Conservation (phyloP, 1,139 yeast species). For the Hyphopichia buzzinii region DNA sequence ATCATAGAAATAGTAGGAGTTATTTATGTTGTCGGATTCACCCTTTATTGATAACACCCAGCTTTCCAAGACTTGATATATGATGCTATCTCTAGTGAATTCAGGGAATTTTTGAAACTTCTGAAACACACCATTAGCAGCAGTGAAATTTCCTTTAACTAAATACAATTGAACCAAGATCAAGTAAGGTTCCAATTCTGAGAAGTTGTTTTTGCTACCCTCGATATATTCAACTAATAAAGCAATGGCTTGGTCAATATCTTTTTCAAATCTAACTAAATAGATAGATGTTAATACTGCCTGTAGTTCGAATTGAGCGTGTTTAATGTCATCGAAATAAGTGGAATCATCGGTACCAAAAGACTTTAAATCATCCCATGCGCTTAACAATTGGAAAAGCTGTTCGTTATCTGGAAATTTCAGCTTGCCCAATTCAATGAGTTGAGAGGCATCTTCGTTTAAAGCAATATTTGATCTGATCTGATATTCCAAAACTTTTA, state of each 20-base stretch:
- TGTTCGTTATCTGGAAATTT: constrained; percentile 37
- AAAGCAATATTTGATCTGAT: constrained; percentile 42
- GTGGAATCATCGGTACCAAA: constrained; percentile 41
- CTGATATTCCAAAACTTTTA: constrained; percentile 42
- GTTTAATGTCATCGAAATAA: constrained; percentile 37
- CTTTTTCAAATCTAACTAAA: constrained; percentile 37
- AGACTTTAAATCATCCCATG: constrained; percentile 43
- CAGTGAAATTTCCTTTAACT: constrained; percentile 35
- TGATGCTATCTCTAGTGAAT: constrained; percentile 60
- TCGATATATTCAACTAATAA: constrained; percentile 29
- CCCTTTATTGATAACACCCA: constrained; percentile 59
- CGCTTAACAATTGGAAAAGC: constrained; percentile 39
- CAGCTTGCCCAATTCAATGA: constrained; percentile 38
- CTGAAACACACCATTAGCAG: constrained; percentile 36
- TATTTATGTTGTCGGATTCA: constrained; percentile 55
- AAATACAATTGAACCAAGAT: constrained; percentile 44
- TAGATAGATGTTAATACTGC: constrained; percentile 45
- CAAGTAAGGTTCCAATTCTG: constrained; percentile 45
- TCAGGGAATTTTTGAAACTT: constrained; percentile 40
- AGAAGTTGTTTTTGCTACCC: constrained; percentile 8
- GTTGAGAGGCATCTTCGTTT: constrained; percentile 38
- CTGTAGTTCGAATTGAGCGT: constrained; percentile 35
- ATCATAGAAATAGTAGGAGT: constrained; percentile 69
- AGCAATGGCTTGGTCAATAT: constrained; percentile 39
- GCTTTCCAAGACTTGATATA: constrained; percentile 67